phyloP scores from a whole-genome alignment of 2,329 filamentous ascomycete species.

The Alternaria consortialis region DNA sequence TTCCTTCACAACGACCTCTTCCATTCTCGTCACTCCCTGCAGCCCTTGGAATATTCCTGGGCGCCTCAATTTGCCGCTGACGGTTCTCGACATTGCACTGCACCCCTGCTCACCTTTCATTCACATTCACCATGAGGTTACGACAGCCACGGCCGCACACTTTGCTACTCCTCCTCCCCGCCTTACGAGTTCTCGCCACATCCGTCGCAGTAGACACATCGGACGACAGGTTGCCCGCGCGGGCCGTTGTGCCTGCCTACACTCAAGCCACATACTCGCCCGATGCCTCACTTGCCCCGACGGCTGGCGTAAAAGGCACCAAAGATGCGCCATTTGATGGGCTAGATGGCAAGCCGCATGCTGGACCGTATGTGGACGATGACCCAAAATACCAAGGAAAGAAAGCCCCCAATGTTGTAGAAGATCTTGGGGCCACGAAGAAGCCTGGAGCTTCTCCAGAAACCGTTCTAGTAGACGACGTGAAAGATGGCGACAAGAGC shows the following conservation, averaged over 20 bases:
- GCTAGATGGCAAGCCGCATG: slow-evolving; percentile 91
- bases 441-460: slow-evolving; percentile 31
- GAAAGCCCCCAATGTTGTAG: slow-evolving; percentile 45
- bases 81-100: slow-evolving; percentile 5
- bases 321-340: slow-evolving; percentile 92
- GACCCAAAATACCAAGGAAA: slow-evolving; percentile 44
- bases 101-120: slow-evolving; percentile 20
- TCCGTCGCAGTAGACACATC: slow-evolving; percentile 50
- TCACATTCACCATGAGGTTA: slow-evolving; percentile 64
- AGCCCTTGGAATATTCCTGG: not conserved
- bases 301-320: slow-evolving; percentile 58
- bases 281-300: slow-evolving; percentile 34
- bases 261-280: slow-evolving; percentile 30
- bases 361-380: slow-evolving; percentile 78
- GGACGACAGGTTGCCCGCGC: slow-evolving; percentile 38
- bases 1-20: slow-evolving; percentile 9
- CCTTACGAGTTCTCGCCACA: slow-evolving; percentile 66
- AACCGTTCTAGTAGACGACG: slow-evolving; percentile 49
- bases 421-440: slow-evolving; percentile 51
- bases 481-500: slow-evolving; percentile 69
- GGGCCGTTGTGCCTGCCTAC: slow-evolving; percentile 41
- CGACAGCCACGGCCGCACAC: slow-evolving; percentile 61
- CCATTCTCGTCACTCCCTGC: slow-evolving; percentile 24
- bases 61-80: slow-evolving; percentile 7
- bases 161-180: slow-evolving; percentile 64